Evolutionary conservation across 2,329 filamentous ascomycete genomes (phyloP), one percentile per base, ranked within the genome.

Genomic region (Fusarium avenaceum): DNA sequence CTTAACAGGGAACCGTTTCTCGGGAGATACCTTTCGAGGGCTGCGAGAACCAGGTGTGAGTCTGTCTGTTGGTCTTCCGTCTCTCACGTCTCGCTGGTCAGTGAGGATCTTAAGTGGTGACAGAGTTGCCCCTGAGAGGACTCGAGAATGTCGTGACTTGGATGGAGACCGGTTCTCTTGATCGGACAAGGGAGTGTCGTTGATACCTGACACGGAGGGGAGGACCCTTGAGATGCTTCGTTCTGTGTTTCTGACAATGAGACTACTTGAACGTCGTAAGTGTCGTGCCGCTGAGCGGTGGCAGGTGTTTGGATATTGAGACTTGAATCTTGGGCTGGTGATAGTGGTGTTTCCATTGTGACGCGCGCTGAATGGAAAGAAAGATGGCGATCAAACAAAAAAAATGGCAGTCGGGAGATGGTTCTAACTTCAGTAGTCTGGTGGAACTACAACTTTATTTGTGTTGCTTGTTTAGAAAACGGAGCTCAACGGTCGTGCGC

Each of bases 1-100:
- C 76, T 85, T 87, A 71, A 90, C 83, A 55, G 88, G 88, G 72
- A 90, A 90, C 57, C 88, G 82, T 76, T 85, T 88, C 65, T 86
- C 85, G 17, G 86, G 85, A 40, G 75, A 84, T 44, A 82, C 66
- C 65, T 82, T 85, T 57, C 83, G 78, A 28, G 85, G 83, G 69
- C 82, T 86, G 43, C 80, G 78, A 10, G 77, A 72, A 45, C 77
- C 69, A 15, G 75, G 73, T 52, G 75, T 73, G 71, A 75, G 44
- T 70, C 58, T 58, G 56, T 73, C 51, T 38, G 59, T 57, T 62
- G 65, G 45, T 40, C 68, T 72, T 38, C 67, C 61, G 46, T 69
- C 71, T 20, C 63, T 65, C n/a, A 65, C 64, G n/a, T 64, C 68
- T 58, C 66, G 71, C 62, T 77, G 76, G 39, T 78, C 78, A 32